Evolutionary conservation across 805 yeast species (phyloP).

Genomic region (Kodamaea hsintzibuensis): DNA sequence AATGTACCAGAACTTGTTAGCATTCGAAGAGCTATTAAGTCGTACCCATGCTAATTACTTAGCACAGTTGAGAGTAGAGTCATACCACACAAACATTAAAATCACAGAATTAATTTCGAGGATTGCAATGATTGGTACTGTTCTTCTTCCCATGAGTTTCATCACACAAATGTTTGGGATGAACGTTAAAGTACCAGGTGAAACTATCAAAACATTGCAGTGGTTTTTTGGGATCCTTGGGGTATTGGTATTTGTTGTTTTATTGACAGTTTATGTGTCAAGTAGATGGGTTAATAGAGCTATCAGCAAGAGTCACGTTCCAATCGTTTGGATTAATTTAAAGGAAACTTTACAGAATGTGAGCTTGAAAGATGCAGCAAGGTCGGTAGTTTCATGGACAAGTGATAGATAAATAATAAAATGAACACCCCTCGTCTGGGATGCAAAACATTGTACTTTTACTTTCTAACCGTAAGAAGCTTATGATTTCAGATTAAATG

Average conservation of each 20-base stretch:
- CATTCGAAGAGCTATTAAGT: constrained; percentile 91
- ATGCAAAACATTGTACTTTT: neutral
- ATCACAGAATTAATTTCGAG: constrained; percentile 86
- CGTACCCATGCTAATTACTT: constrained; percentile 89
- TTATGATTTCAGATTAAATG: no score
- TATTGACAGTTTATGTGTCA: neutral
- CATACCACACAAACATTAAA: constrained; percentile 80
- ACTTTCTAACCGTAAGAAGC: no score
- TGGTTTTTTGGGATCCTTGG: constrained; percentile 52
- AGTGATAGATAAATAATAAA: neutral
- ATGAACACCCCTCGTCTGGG: no score
- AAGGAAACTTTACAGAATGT: neutral
- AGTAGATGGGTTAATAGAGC: neutral
- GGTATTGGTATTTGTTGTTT: neutral
- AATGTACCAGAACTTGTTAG: constrained; percentile 86
- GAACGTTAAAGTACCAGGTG: constrained; percentile 90
- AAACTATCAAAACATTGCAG: constrained; percentile 15
- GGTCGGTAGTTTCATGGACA: neutral
- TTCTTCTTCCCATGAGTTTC: constrained; percentile 85
- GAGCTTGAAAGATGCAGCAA: neutral
- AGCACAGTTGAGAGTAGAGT: constrained; percentile 92
- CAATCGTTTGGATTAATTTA: neutral
- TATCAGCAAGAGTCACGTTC: neutral
- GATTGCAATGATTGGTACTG: constrained; percentile 87
- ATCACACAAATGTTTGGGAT: constrained; percentile 93